Percentiles rank a stretch among this genome's conserved stretches.
phyloP scores from a whole-genome alignment of 768 basidiomycete species.

The Leccinellum rugosiceps region DNA sequence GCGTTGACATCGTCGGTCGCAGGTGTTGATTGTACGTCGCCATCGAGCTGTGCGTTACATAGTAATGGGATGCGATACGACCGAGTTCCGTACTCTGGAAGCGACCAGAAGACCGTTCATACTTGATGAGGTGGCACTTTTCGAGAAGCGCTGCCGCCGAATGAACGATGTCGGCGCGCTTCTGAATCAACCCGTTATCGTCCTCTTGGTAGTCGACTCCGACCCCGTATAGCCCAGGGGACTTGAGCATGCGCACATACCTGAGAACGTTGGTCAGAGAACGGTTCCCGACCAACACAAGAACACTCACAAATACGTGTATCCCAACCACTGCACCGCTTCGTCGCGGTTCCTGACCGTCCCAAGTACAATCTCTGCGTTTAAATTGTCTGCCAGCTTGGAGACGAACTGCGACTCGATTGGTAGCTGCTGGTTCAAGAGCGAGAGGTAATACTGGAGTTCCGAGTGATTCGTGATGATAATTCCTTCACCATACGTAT shows the following conservation, averaged over 20 bases:
- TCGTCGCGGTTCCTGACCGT: slow-evolving; percentile 94
- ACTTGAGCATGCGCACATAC: slow-evolving; percentile 92
- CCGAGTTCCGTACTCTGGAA: slow-evolving; percentile 95
- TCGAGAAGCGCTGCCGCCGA: slow-evolving; percentile 91
- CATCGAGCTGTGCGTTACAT: slow-evolving; percentile 95
- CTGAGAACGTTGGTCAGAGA: slow-evolving; percentile 35
- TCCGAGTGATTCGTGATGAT: slow-evolving; percentile 98
- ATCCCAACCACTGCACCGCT: slow-evolving; percentile 96
- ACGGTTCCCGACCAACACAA: slow-evolving; percentile 5
- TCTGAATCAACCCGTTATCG: slow-evolving; percentile 79
- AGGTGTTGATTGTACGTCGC: slow-evolving; percentile 94
- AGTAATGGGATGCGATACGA: slow-evolving; percentile 92
- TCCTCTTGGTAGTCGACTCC: slow-evolving; percentile 89
- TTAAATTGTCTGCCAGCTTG: slow-evolving; percentile 91
- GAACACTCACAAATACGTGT: slow-evolving; percentile 78
- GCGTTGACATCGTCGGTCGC: slow-evolving; percentile 75
- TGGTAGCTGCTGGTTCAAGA: slow-evolving; percentile 96
- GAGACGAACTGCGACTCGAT: slow-evolving; percentile 95
- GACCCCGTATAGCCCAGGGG: slow-evolving; percentile 84
- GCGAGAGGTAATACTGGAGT: slow-evolving; percentile 92
- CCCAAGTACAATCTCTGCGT: slow-evolving; percentile 95
- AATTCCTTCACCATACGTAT: slow-evolving; percentile 95
- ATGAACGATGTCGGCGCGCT: slow-evolving; percentile 90
- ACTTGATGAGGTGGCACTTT: slow-evolving; percentile 92
- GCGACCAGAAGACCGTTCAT: slow-evolving; percentile 81